Percentiles rank a stretch among this genome's conserved stretches.
These are phyloP conservation scores for Myxozyma mucilagina DNA, from an alignment of 805 yeast species.

Conservation along the genomic window DNA sequence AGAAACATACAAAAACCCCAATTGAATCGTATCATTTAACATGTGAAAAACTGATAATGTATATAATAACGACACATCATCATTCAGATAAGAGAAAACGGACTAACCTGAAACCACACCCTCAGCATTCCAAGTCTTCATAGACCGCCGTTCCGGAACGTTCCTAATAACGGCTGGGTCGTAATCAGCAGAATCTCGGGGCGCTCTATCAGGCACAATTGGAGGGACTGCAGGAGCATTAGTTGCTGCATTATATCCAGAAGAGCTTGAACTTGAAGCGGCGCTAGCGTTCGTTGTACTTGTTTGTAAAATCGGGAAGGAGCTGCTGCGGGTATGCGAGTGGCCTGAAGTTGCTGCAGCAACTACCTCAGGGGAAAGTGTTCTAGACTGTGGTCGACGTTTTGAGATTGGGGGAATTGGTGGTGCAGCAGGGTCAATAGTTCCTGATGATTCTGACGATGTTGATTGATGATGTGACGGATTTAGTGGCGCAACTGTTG, in stretches of 20 bases:
- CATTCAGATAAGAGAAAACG: no score
- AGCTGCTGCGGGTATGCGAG: background rate
- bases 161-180: slow-evolving; percentile 1
- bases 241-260: background rate
- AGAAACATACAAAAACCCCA: no score
- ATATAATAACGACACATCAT: no score
- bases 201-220: no score
- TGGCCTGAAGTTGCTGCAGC: background rate
- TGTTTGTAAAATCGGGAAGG: background rate
- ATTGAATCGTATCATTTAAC: no score
- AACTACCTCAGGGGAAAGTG: background rate
- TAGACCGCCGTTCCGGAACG: slow-evolving; percentile 8
- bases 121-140: background rate
- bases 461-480: background rate
- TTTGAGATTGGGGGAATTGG: slow-evolving; percentile 20
- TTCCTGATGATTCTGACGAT: slow-evolving; percentile 1
- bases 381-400: slow-evolving; percentile 12
- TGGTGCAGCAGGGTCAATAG: background rate
- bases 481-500: background rate
- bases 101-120: no score
- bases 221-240: background rate
- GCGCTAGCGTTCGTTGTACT: background rate
- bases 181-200: background rate
- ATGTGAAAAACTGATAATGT: no score
- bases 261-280: background rate